Base-by-base conservation (phyloP, 805 yeast species). In the Brettanomyces sp. region DNA sequence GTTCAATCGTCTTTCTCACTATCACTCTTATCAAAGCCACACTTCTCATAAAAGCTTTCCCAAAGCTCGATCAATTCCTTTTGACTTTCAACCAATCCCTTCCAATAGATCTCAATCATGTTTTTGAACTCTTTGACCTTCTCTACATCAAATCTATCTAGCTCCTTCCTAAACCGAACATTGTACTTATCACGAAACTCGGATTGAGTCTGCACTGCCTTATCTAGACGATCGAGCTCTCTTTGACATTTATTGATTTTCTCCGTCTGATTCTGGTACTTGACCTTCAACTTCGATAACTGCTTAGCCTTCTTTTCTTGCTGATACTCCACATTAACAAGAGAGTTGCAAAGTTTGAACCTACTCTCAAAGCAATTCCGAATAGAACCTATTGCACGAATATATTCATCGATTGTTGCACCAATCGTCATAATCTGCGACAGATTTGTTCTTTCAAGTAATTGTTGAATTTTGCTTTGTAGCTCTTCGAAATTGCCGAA, bases 371-470 rank as follows among this genome's bases (percentile, higher is more conserved):
- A 82, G 4, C 85, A 79, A 41, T 79, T 74, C 52, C 82, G 76
- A 32, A 88, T 76, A 28, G 95, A 85, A 8, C 84, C 81, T 24
- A 90, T 77, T 13, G 82, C 68, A 43, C 98, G 74, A 42, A 81
- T 69, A 60, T 93, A 90, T 59, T 90, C 97, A 59, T 91, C 96
- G 36, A 91, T 68, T 1, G 95, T 86, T 24, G 85, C 77, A 2
- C 95, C 95, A 41, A 91, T 66, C 0, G 96, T 88, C 50, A 91
- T 67, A 56, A 89, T 78, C 53, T 91, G 97, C 61, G 87, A 95
- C 64, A 85, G 64, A 48, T 88, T 81, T 49, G 84, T 80, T 49
- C 96, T 75, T 51, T 81, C 89, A 41, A 87, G 67, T 41, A 86
- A 70, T 44, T 86, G 91, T 54, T 79, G 79, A 24, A 90, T 73